Evolutionary conservation across 192 early-diverging fungal species (phyloP).

Genomic region (Linnemannia elongata): DNA sequence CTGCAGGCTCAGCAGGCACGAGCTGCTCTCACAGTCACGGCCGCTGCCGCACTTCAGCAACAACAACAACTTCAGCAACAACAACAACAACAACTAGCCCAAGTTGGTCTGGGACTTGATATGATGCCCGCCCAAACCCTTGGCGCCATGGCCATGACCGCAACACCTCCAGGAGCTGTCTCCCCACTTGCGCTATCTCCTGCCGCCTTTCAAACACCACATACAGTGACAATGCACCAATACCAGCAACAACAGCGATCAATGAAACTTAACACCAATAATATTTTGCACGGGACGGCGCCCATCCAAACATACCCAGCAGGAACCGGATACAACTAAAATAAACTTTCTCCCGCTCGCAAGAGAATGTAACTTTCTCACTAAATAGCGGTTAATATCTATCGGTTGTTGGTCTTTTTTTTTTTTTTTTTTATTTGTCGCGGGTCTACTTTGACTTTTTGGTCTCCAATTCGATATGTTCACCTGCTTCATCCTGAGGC

Average conservation of each 20-base stretch:
- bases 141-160: neutral
- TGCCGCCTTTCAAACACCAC: neutral
- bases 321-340: neutral
- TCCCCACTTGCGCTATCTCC: neutral
- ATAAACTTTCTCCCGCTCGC: neutral
- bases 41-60: neutral
- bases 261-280: neutral
- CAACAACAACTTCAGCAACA: constrained; percentile 5
- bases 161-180: neutral
- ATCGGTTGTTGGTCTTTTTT: neutral
- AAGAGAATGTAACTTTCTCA: neutral
- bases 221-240: neutral
- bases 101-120: constrained; percentile 25
- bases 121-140: neutral
- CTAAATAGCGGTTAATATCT: neutral
- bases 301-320: neutral
- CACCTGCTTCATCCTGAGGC: neutral
- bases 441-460: constrained; percentile 22
- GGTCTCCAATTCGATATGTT: constrained; percentile 29
- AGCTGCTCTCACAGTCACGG: neutral
- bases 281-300: neutral
- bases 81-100: constrained; percentile 17
- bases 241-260: neutral
- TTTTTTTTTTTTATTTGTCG: neutral
- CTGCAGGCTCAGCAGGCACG: constrained; percentile 29